Percentiles rank a stretch among this genome's conserved stretches.
Conservation (phyloP, 1,139 yeast genomes). For the Yamadazyma trypodendri region DNA sequence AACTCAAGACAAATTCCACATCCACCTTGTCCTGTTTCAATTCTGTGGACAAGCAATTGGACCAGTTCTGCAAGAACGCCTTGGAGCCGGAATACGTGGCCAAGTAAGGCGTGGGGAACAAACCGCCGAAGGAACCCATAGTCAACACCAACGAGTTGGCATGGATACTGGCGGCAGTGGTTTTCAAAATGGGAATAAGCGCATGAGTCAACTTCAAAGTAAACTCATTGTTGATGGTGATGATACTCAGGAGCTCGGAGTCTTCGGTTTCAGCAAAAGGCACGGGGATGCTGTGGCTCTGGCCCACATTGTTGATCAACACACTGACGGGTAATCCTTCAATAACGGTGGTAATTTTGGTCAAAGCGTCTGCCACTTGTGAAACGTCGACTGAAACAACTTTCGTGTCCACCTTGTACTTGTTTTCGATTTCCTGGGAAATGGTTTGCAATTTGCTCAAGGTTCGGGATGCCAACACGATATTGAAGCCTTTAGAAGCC, state of each 20-base stretch:
- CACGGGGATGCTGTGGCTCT: conserved; percentile 91
- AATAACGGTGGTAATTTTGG: conserved; percentile 26
- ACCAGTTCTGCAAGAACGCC: conserved; percentile 93
- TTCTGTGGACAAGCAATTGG: conserved; percentile 86
- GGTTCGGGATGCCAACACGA: conserved; percentile 83
- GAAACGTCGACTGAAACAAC: conserved; percentile 80
- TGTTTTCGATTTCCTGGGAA: conserved; percentile 60
- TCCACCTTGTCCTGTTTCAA: conserved; percentile 67
- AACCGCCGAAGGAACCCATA: conserved; percentile 97
- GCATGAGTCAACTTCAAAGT: conserved; percentile 81
- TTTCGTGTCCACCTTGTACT: conserved; percentile 62
- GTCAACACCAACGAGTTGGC: conserved; percentile 76
- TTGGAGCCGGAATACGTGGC: conserved; percentile 97
- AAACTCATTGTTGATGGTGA: conserved; percentile 82
- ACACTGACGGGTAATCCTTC: conserved; percentile 60
- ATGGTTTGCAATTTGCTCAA: conserved; percentile 68
- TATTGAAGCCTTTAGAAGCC: conserved; percentile 80
- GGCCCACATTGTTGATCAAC: conserved; percentile 90
- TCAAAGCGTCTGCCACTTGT: conserved; percentile 56
- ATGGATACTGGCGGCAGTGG: conserved; percentile 44
- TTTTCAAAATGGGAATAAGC: conserved; percentile 64
- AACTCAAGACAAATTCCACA: conserved; percentile 84
- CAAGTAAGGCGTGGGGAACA: conserved; percentile 86
- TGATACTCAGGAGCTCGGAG: conserved; percentile 71
- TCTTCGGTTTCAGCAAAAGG: conserved; percentile 81